These are phyloP conservation scores for Elasticomyces elasticus DNA, from an alignment of 495 filamentous ascomycete species.

Conservation along the genomic window DNA sequence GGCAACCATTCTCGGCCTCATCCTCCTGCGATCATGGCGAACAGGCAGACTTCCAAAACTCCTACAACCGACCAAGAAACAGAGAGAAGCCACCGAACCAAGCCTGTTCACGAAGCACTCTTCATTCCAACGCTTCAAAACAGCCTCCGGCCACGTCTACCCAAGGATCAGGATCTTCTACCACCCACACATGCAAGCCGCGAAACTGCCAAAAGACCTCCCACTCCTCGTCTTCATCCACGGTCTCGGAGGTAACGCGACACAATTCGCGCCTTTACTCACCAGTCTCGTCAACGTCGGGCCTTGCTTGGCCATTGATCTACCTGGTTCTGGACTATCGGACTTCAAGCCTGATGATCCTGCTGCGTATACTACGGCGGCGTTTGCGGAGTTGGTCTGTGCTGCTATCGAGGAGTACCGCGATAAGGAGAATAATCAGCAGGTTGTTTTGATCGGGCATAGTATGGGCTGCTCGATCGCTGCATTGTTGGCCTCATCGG, in stretches of 20 bases:
- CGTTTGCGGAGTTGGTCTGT: constrained; percentile 63
- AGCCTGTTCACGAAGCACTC: constrained; percentile 65
- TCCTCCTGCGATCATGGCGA: background rate
- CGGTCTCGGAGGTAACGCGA: constrained; percentile 78
- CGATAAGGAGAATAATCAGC: constrained; percentile 54
- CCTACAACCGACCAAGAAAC: background rate
- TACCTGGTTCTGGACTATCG: constrained; percentile 80
- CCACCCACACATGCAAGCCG: constrained; percentile 65
- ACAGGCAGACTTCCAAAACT: background rate
- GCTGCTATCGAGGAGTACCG: constrained; percentile 62
- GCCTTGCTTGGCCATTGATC: constrained; percentile 80
- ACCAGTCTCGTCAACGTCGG: constrained; percentile 73
- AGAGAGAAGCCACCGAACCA: constrained; percentile 11
- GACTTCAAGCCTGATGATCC: constrained; percentile 50
- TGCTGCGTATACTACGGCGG: constrained; percentile 65
- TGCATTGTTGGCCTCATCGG: constrained; percentile 58
- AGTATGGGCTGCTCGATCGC: constrained; percentile 79
- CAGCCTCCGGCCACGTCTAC: constrained; percentile 48
- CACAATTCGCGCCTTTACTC: constrained; percentile 77
- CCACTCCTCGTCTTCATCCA: constrained; percentile 85
- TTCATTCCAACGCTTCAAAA: constrained; percentile 54
- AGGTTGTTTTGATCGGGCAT: constrained; percentile 73
- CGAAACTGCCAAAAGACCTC: constrained; percentile 63
- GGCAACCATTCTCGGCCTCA: background rate
- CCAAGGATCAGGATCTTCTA: constrained; percentile 74